These are phyloP conservation scores for Naegleria lovaniensis DNA, from an alignment of 208 protist genomes.

Conservation along the genomic window DNA sequence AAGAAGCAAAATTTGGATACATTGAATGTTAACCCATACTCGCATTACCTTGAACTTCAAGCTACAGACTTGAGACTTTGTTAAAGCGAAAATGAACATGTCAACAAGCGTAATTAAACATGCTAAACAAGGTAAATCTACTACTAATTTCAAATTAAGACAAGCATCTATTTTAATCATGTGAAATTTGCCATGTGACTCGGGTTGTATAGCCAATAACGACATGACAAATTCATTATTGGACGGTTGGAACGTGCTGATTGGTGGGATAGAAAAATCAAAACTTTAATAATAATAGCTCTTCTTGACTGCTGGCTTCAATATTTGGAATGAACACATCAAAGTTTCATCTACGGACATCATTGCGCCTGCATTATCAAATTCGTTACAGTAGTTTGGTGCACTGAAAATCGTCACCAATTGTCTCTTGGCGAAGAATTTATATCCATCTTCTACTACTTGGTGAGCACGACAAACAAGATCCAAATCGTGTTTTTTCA, in stretches of 20 bases:
- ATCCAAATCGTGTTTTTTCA: constrained; percentile 97
- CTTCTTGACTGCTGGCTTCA: constrained; percentile 57
- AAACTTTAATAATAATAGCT: constrained; percentile 49
- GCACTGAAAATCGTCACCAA: constrained; percentile 99
- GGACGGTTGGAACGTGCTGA: too few species aligned
- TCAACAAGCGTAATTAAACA: too few species aligned
- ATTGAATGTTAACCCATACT: background rate
- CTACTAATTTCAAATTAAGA: too few species aligned
- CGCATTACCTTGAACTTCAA: background rate
- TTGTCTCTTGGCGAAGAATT: constrained; percentile 98
- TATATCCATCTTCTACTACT: constrained; percentile 96
- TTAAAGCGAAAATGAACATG: background rate
- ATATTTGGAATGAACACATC: constrained; percentile 96
- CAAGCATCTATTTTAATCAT: too few species aligned
- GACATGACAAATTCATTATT: too few species aligned
- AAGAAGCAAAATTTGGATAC: background rate
- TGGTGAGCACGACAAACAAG: constrained; percentile 98
- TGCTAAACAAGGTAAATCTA: too few species aligned
- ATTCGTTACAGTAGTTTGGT: constrained; percentile 99
- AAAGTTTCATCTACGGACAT: constrained; percentile 91
- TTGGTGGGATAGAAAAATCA: too few species aligned
- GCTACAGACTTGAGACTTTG: background rate
- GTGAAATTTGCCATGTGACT: too few species aligned
- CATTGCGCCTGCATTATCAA: constrained; percentile 99
- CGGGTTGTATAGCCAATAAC: too few species aligned